Evolutionary conservation across 192 early-diverging fungal genomes (phyloP), one percentile per base, ranked within the genome.

Genomic region (Linnemannia schmuckeri): DNA sequence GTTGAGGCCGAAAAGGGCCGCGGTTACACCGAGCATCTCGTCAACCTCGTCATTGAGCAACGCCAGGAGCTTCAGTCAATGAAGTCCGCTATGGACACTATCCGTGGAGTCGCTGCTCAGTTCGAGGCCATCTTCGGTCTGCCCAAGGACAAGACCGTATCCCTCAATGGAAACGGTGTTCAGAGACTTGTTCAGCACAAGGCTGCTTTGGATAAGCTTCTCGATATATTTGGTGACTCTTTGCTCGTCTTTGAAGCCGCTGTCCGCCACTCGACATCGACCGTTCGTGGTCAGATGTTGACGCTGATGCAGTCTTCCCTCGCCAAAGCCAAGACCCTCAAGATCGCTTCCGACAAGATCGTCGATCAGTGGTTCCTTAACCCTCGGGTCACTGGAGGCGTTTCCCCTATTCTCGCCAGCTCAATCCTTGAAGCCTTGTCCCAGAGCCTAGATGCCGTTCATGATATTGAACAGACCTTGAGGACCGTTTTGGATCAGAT

Each of bases 21-120:
- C 42, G 92, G 93, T 75, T 93, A 91, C 41, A 89, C 94, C 15
- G 95, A 96, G 78, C 89, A 96, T 83, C 73, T 96, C 33, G 89
- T 95, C 66, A 91, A 91, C 69, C 70, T 95, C 8, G 76, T 92
- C 6, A 91, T 94, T 61, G 89, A 92, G 80, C 90, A 96, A 69
- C 82, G 96, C 5, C 55, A 79, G 52, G 66, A 78, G 35, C 75
- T 95, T 22, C 78, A 88, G 30, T 76, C 79, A 18, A 87, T 87
- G 85, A 87, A 87, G 80, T 70, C 71, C 2, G 77, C 85, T 10
- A 87, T 87, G 85, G 85, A 87, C 37, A 78, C 33, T 18, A 78
- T 79, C 47, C 69, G 75, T n/a, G 75, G 82, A 54, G 63, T 69
- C 76, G 71, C 70, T 24, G 71, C 80, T 70, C 79, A 82, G 83